These are phyloP conservation scores for Colletotrichum liaoningense DNA, from an alignment of 2,329 filamentous ascomycete genomes.

Conservation along the genomic window DNA sequence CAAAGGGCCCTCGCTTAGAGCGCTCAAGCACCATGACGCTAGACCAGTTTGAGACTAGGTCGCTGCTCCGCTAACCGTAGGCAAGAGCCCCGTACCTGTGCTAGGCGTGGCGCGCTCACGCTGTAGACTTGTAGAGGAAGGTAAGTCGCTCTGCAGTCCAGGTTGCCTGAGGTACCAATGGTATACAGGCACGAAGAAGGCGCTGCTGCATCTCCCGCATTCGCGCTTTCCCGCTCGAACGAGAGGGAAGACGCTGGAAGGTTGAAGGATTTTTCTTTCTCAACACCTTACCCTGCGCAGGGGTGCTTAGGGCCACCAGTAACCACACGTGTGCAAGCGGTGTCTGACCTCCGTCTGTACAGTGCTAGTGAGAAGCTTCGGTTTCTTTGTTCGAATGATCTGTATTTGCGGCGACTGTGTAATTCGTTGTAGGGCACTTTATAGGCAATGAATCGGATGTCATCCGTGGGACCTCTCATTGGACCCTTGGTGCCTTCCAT, in stretches of 20 bases:
- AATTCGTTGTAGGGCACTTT: too few species aligned
- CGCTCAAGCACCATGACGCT: not conserved
- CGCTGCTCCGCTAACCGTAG: not conserved
- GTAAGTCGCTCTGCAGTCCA: not conserved
- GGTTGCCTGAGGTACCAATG: not conserved
- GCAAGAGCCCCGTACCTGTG: constrained; percentile 12
- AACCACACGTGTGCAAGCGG: not conserved
- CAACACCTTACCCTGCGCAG: not conserved
- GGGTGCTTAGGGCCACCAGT: constrained; percentile 16
- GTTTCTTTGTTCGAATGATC: not conserved
- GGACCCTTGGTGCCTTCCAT: not conserved
- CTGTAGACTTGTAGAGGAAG: constrained; percentile 9
- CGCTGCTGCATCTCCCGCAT: not conserved
- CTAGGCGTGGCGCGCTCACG: not conserved
- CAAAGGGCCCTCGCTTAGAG: not conserved
- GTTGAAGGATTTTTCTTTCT: constrained; percentile 18
- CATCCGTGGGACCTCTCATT: not conserved
- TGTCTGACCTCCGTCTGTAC: constrained; percentile 10
- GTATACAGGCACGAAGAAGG: not conserved
- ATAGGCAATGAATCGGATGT: not conserved
- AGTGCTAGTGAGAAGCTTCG: not conserved
- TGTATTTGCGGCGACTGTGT: too few species aligned
- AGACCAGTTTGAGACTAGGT: not conserved
- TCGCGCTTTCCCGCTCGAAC: not conserved
- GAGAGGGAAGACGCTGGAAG: constrained; percentile 29